phyloP scores from a whole-genome alignment of 805 yeast species.

The Lachancea waltii region DNA sequence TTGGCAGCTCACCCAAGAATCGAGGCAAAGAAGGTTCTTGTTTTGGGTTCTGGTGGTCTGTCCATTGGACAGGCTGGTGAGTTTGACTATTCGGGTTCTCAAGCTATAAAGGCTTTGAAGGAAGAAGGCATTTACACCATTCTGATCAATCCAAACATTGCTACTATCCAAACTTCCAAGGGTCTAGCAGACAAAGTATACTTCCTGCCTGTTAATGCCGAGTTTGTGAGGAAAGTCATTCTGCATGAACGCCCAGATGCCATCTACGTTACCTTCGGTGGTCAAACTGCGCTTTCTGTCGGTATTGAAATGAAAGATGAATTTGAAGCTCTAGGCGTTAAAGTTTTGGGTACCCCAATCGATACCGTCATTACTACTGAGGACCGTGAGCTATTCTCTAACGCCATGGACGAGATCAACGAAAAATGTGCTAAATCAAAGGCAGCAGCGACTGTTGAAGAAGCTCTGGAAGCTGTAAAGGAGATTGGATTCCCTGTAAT shows the following conservation, averaged over 20 bases:
- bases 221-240: constrained; percentile 92
- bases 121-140: constrained; percentile 97
- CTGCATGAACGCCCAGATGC: constrained; percentile 95
- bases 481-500: constrained; percentile 92
- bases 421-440: constrained; percentile 94
- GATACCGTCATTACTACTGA: constrained; percentile 96
- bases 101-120: constrained; percentile 96
- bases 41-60: constrained; percentile 96
- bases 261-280: constrained; percentile 95
- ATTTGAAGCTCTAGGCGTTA: constrained; percentile 79
- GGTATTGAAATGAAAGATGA: constrained; percentile 96
- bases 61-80: constrained; percentile 99
- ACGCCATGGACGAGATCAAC: constrained; percentile 88
- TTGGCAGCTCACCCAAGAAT: constrained; percentile 69
- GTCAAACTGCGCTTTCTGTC: constrained; percentile 95
- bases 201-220: constrained; percentile 95
- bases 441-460: constrained; percentile 73
- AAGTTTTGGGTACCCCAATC: constrained; percentile 93
- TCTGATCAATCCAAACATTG: constrained; percentile 94
- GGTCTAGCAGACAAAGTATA: constrained; percentile 98
- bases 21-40: constrained; percentile 83
- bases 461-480: constrained; percentile 78
- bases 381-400: constrained; percentile 93
- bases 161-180: constrained; percentile 96
- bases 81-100: constrained; percentile 97